Conservation (phyloP, 805 yeast genomes). For the Kuraishia cidri region DNA sequence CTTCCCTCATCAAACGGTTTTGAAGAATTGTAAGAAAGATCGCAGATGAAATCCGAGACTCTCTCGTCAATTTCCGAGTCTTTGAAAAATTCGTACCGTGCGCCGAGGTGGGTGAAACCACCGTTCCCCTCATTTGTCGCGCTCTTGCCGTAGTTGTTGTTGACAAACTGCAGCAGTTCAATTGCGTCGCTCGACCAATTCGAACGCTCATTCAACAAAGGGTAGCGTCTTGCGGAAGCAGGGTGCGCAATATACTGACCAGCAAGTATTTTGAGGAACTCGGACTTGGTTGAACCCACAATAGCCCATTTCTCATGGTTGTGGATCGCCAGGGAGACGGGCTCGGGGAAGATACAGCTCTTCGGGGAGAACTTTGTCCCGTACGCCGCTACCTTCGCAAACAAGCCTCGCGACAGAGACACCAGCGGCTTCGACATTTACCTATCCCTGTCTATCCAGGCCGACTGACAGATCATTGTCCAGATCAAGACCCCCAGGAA, state of each 20-base stretch:
- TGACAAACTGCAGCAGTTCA: conserved; percentile 27
- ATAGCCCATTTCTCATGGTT: conserved; percentile 1
- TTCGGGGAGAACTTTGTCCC: no score
- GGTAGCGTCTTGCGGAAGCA: conserved; percentile 43
- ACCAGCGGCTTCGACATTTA: no score
- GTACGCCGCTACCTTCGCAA: no score
- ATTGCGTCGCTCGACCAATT: conserved; percentile 30
- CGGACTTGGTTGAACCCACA: conserved; percentile 31
- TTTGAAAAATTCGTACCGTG: conserved; percentile 81
- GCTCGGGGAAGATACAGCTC: no score
- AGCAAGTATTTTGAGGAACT: conserved; percentile 44
- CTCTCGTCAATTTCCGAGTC: conserved; percentile 71
- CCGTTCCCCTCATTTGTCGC: conserved; percentile 27
- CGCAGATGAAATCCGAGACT: conserved; percentile 50
- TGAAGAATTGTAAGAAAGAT: conserved; percentile 37
- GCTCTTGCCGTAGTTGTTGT: conserved; percentile 21
- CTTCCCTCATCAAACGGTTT: conserved; percentile 22
- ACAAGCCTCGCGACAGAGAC: no score
- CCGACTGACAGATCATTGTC: no score
- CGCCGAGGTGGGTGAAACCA: conserved; percentile 66
- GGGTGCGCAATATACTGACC: conserved; percentile 47
- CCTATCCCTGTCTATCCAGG: no score
- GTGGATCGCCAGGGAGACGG: neutral
- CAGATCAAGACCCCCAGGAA: no score
- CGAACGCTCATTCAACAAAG: conserved; percentile 33